Base-by-base conservation (phyloP, 352 stramenopile species). In the Pythium biforme region DNA sequence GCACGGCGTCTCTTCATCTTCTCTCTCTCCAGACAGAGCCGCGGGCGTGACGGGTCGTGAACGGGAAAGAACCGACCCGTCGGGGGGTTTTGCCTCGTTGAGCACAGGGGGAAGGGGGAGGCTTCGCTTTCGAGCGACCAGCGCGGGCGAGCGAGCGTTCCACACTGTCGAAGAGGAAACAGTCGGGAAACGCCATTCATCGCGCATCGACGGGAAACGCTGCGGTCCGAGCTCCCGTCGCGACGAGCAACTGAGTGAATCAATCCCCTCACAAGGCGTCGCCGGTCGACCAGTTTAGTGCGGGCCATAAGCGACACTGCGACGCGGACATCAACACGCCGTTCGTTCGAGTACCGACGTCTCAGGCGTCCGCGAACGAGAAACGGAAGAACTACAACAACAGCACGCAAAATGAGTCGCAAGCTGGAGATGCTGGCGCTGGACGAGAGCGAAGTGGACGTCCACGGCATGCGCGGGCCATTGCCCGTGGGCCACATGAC, bases 391-490 rank as follows among this genome's bases (percentile, higher is more conserved):
- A 34, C n/a, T n/a, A n/a, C n/a, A 34, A 20, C 37, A n/a, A 43
- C 8, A 48, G 26, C 34, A 47, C 22, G 23, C 37, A 14, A 19
- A 19, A 93, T 91, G 81, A 91, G 83, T 66, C 80, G 82, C 55
- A 88, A 86, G 61, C 55, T 93, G 47, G 83, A 90, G 64, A 84
- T 93, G 66, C 43, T 82, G 22, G 69, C 59, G 45, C 48, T 82
- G 5, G 72, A 79, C n/a, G 74, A 79, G 17, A 72, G 39, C 41
- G 66, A 74, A 52, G 63, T 74, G 19, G 72, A 74, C 17, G 67
- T 75, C 22, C 69, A 76, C 55, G 68, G 61, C 4, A 72, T 72
- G 65, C 65, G 65, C 17, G 55, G 62, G 19, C 62, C 66, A 7
- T 63, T 80, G 27, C 69, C 52, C 20, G 62, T 70, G 6, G 51